Conservation (phyloP, 345 rosid species). For the Sisymbrium irio region DNA sequence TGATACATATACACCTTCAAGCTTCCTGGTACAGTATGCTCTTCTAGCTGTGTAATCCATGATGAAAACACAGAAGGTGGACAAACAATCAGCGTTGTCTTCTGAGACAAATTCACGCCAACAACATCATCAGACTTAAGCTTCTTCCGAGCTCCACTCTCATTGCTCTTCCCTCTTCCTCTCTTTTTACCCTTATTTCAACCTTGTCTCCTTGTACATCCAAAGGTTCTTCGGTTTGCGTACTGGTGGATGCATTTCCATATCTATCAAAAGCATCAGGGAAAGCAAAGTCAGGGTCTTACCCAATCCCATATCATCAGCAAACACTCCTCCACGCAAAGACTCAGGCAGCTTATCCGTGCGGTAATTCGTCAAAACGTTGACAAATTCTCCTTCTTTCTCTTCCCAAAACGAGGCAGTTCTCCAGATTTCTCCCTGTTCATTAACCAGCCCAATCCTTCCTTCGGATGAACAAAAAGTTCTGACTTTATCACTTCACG, state of each 20-base stretch:
- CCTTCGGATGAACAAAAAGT: conserved; percentile 72
- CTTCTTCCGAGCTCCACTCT: conserved; percentile 37
- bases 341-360: conserved; percentile 62
- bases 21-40: conserved; percentile 65
- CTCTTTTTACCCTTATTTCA: conserved; percentile 52
- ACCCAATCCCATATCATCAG: conserved; percentile 96
- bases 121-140: conserved; percentile 22
- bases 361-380: conserved; percentile 66
- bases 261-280: conserved; percentile 72
- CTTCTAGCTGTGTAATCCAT: conserved; percentile 76
- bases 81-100: conserved; percentile 73
- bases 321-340: conserved; percentile 77
- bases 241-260: conserved; percentile 11
- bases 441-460: conserved; percentile 79
- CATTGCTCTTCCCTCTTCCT: conserved; percentile 42
- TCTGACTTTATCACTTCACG: conserved; percentile 58
- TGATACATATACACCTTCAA: conserved; percentile 71
- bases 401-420: conserved; percentile 89
- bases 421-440: conserved; percentile 63
- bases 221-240: conserved; percentile 1
- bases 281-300: conserved; percentile 88
- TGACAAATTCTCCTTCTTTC: conserved; percentile 55
- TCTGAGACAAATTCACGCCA: conserved; percentile 23
- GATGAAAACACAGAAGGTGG: conserved; percentile 81
- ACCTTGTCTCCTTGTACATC: conserved; percentile 19